Conservation (phyloP, 345 rosid species). For the Sapria himalayana region DNA sequence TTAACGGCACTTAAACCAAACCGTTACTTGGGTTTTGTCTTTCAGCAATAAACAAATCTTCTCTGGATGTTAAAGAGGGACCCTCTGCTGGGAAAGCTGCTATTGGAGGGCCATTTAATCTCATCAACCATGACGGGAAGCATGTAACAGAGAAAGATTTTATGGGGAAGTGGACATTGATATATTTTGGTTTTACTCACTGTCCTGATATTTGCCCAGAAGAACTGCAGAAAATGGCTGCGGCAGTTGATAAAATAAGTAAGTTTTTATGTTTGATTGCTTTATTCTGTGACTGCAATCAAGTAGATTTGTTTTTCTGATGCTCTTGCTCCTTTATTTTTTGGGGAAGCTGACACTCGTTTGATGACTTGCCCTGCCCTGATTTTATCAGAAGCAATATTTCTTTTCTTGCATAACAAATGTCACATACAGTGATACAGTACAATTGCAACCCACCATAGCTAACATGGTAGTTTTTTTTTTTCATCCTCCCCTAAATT, state of each 20-base stretch:
- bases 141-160: constrained; percentile 61
- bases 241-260: constrained; percentile 82
- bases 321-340: too few species aligned
- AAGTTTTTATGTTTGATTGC: constrained; percentile 11
- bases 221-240: constrained; percentile 67
- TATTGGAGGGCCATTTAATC: constrained; percentile 85
- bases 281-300: neutral
- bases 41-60: constrained; percentile 56
- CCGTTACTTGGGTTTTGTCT: too few species aligned
- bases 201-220: constrained; percentile 98
- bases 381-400: too few species aligned
- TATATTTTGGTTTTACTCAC: constrained; percentile 95
- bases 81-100: constrained; percentile 91
- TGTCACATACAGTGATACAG: too few species aligned
- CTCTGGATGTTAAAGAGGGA: constrained; percentile 70
- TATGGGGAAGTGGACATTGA: constrained; percentile 64
- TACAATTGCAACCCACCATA: too few species aligned
- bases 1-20: too few species aligned
- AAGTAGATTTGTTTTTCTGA: too few species aligned
- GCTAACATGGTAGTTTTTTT: too few species aligned
- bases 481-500: too few species aligned
- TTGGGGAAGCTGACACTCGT: too few species aligned
- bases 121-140: constrained; percentile 68
- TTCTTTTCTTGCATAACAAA: too few species aligned
- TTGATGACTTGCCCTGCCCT: too few species aligned